Evolutionary conservation across 495 filamentous ascomycete species (phyloP), one percentile per base, ranked within the genome.

Genomic region (Aspergillus heteromorphus): DNA sequence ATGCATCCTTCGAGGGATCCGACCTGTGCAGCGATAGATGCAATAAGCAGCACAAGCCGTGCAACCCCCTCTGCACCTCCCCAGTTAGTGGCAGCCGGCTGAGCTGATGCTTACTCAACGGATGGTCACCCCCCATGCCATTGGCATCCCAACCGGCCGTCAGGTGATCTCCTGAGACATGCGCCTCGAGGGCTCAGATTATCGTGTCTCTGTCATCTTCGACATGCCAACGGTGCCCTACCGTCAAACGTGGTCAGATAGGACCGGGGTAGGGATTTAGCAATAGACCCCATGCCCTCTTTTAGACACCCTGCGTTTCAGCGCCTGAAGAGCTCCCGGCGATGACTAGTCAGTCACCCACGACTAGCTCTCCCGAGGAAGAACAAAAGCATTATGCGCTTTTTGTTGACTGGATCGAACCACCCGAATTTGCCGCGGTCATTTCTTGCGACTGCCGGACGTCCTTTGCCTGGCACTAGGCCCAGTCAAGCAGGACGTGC

Each of bases 371-470:
- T 47, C 13, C 25, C 27, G 27, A 20, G 17, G 25, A 20, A 27
- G 25, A 23, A 47, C 23, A 47, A 27, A 27, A 47, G 43, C 43
- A 47, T n/a, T 17, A 30, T 47, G 43, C 43, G 27, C 19, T 20
- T n/a, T 47, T 27, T 17, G 43, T 27, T 29, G 21, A 29, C 21
- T 27, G 43, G 21, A 27, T 48, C 27, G 25, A 45, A 20, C 30
- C 19, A 52, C 20, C 55, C 55, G 55, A 57, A 36, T 19, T 53
- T 57, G 43, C 55, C 55, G 55, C 55, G 43, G 31, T 49, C 34
- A 41, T 42, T 40, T 29, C 51, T 38, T 13, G 3, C 34, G 34
- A n/a, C 10, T 14, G 21, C 16, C 4, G 27, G 43, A 27, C 27
- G 21, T 16, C 21, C 23, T 29, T 27, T 47, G 16, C 43, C 13